Base-by-base conservation (phyloP, 2,329 filamentous ascomycete species). In the Xylariaceae sp. region DNA sequence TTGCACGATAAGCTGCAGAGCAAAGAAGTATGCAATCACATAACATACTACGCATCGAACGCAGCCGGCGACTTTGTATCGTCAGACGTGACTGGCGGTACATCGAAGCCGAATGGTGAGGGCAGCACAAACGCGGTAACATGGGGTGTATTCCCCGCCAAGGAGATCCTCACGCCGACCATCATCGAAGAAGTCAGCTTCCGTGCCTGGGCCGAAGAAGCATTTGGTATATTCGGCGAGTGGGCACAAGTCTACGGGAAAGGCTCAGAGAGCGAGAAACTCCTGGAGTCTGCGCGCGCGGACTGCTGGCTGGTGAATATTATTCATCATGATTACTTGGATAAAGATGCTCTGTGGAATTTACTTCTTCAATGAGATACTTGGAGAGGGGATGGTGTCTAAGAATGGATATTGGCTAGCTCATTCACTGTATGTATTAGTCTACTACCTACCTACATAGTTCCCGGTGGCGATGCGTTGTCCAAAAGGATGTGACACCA, bases 161-260 rank as follows among this genome's bases (percentile, higher is more conserved):
- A 96, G 71, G 92, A 97, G 69, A 97, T 97, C 64, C 82, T 95
- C 50, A 95, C 91, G 18, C 92, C 92, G 3, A 97, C 92, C 1
- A 97, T 97, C 64, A 95, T 97, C 62, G 92, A 97, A 67, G 89
- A 91, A 59, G 89, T 96, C 45, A 94, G 88, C 66, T 97, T 97
- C 77, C 80, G 84, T 54, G 90, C 91, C 7, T 99, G 94, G 94
- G 81, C 84, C 49, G 94, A 97, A 65, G 94, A 99, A 75, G 92
- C 94, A 1, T 99, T 94, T 72, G 87, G 86, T 31, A 96, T 97
- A 63, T 97, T 92, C 88, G 81, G 77, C 39, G 94, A 97, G 73
- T 99, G 94, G 94, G 85, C 87, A 53, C 80, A 87, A 58, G 87
- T 96, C 42, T 97, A 96, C 68, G 83, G 83, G n/a, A 78, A 84